Percentiles rank a stretch among this genome's conserved stretches.
Conservation (phyloP, 768 basidiomycete genomes). For the Mycena galopus region DNA sequence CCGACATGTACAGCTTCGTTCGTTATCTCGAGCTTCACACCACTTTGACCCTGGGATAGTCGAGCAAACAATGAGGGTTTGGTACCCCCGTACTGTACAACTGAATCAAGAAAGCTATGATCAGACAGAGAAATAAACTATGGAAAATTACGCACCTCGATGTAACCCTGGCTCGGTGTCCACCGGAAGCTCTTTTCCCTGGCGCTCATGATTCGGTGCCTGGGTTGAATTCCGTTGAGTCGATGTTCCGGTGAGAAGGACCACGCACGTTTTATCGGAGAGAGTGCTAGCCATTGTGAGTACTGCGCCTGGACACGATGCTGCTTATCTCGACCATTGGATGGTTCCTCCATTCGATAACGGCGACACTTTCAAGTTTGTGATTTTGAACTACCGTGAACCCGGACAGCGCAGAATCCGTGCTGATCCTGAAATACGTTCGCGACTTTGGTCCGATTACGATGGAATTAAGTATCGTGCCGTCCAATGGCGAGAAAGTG, state of each 20-base stretch:
- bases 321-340: slow-evolving; percentile 50
- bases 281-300: slow-evolving; percentile 53
- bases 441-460: slow-evolving; percentile 53
- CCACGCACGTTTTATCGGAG: slow-evolving; percentile 50
- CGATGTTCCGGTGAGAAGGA: too few species aligned
- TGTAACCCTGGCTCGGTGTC: slow-evolving; percentile 16
- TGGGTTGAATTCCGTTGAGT: not conserved
- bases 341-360: slow-evolving; percentile 52
- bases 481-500: slow-evolving; percentile 51
- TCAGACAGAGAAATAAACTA: not conserved
- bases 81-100: slow-evolving; percentile 13
- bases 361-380: slow-evolving; percentile 48
- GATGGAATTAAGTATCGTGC: slow-evolving; percentile 52
- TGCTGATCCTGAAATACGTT: slow-evolving; percentile 53
- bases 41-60: slow-evolving; percentile 15
- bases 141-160: slow-evolving; percentile 12
- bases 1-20: slow-evolving; percentile 21
- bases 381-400: slow-evolving; percentile 52
- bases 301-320: slow-evolving; percentile 47
- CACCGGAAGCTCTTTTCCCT: slow-evolving; percentile 23
- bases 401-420: slow-evolving; percentile 46
- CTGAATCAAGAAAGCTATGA: not conserved
- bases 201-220: slow-evolving; percentile 22
- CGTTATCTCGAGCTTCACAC: slow-evolving; percentile 19
- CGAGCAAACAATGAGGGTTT: slow-evolving; percentile 23